Conservation (phyloP, 2,329 filamentous ascomycete genomes). For the Colletotrichum sp. region DNA sequence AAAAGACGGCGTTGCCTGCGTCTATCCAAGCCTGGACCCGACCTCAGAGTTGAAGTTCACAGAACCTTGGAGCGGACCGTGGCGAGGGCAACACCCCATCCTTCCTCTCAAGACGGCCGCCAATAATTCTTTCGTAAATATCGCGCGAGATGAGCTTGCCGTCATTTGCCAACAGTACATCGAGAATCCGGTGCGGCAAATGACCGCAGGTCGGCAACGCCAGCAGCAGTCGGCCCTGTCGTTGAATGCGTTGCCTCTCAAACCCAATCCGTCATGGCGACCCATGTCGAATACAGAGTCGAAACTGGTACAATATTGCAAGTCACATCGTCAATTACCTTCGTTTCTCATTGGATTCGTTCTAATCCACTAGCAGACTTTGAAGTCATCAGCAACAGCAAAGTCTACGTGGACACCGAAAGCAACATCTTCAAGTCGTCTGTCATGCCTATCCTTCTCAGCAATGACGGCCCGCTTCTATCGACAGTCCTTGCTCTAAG, state of each 20-base stretch:
- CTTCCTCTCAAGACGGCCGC: not conserved
- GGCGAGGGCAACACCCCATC: not conserved
- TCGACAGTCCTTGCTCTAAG: not conserved
- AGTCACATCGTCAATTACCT: not conserved
- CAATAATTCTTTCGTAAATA: not conserved
- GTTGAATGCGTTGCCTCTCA: not conserved
- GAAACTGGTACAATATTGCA: not conserved
- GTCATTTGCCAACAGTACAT: not conserved
- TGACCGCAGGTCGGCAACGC: not conserved
- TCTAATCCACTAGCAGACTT: not conserved
- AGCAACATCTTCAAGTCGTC: not conserved
- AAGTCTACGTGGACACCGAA: not conserved
- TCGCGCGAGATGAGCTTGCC: not conserved
- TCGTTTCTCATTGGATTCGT: not conserved
- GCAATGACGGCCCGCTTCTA: not conserved
- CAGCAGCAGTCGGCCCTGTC: not conserved
- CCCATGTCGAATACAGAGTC: not conserved
- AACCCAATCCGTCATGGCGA: not conserved
- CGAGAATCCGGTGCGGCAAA: not conserved
- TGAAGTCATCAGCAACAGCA: conserved; percentile 1
- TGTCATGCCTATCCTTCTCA: not conserved
- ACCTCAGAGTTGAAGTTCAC: not conserved
- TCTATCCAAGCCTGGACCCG: not conserved
- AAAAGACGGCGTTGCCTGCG: not conserved
- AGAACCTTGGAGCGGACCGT: not conserved